Percentiles rank a stretch among this genome's conserved stretches.
Evolutionary conservation across 768 basidiomycete genomes (phyloP).

Genomic region (Boletus tylopilopsis): DNA sequence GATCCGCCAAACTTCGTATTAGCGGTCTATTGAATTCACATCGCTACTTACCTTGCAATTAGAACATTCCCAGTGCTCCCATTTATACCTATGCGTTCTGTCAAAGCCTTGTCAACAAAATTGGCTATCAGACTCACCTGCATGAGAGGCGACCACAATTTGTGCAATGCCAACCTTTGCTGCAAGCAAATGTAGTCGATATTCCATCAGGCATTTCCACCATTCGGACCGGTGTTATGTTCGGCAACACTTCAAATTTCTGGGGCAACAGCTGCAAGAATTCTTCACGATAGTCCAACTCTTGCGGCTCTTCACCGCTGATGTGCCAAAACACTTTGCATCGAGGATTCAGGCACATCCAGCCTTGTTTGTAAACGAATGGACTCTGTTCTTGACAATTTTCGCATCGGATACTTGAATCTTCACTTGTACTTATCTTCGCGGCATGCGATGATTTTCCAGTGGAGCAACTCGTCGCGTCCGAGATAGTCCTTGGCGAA

Average conservation of each 20-base stretch:
- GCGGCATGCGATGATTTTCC: background rate
- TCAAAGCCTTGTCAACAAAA: background rate
- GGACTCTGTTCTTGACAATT: constrained; percentile 45
- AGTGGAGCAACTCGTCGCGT: background rate
- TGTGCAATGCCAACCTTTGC: constrained; percentile 66
- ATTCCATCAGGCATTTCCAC: constrained; percentile 30
- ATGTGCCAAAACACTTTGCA: constrained; percentile 58
- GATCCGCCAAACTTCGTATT: background rate
- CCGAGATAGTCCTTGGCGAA: background rate
- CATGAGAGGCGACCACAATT: constrained; percentile 70
- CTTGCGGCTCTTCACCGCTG: constrained; percentile 25
- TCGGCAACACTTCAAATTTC: constrained; percentile 31
- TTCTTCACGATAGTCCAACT: constrained; percentile 44
- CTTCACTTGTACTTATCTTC: background rate
- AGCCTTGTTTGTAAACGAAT: constrained; percentile 49
- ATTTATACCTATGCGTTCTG: constrained; percentile 50
- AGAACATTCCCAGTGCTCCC: constrained; percentile 72
- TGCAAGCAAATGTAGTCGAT: constrained; percentile 53
- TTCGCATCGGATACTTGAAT: constrained; percentile 32
- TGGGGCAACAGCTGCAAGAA: constrained; percentile 43
- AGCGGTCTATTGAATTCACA: background rate
- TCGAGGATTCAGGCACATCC: constrained; percentile 61
- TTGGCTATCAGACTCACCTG: constrained; percentile 43
- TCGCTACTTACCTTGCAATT: constrained; percentile 47
- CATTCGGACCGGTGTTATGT: constrained; percentile 38